Base-by-base conservation (phyloP, 2,329 filamentous ascomycete species). In the Arthrobotrys megalospora region DNA sequence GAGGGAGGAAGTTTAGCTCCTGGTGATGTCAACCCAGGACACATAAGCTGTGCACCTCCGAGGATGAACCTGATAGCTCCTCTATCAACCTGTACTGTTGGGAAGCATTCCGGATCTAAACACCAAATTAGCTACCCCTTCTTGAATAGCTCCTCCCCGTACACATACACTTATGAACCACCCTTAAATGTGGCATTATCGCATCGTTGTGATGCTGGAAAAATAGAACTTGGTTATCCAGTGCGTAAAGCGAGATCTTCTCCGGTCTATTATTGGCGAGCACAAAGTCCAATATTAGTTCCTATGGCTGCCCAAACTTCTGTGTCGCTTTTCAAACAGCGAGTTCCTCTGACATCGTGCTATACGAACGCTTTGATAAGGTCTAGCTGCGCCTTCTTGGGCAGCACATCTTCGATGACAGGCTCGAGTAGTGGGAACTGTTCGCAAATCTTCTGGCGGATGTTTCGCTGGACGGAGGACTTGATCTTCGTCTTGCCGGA, bases 41-140 rank as follows among this genome's bases (percentile, higher is more conserved):
- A 95, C 96, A 99, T 99, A 80, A 99, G 90, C 12, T 95, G 93
- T 0, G 96, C 96, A 52, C 96, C 96, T 0, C 91, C 93, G 1
- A 99, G 89, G 28, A 99, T 95, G 86, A 99, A 99, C 79, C 96
- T 93, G 83, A 99, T 98, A 4, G 96, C 96, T 79, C 96, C 96
- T 62, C 96, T 90, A 85, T 99, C 96, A 84, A 98, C 97, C 76
- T 94, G 91, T 73, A 99, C 88, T 65, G 90, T 91, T 16, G 92
- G 91, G 84, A 99, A 95, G 76, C 90, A 92, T 81, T 90, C 87
- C 8, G 96, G 96, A 86, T 95, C 79, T 80, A 58, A 16, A 24
- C 19, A n/a, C 55, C 34, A 14, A 64, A 14, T 62, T 14, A 34
- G n/a, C 38, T n/a, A 45, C 2, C 19, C 11, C n/a, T 21, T 28